Conservation (phyloP, 2,329 filamentous ascomycete genomes). For the Arthroderma sp. region DNA sequence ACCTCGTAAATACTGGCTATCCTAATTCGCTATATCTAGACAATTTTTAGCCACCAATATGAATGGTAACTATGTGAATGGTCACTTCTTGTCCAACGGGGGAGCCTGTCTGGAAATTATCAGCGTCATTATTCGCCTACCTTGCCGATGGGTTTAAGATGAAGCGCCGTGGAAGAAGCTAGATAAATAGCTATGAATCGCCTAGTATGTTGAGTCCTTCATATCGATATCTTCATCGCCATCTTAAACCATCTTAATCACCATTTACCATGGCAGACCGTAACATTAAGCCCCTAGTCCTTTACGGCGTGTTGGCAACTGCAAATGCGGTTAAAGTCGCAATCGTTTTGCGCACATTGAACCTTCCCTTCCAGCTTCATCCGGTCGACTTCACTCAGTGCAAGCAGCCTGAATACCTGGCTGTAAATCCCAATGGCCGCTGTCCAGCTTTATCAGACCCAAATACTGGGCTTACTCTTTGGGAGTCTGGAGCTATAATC, state of each 20-base stretch:
- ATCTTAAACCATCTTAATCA: not conserved
- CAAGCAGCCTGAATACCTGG: constrained; percentile 4
- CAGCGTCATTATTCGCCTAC: too few species aligned
- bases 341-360: constrained; percentile 1
- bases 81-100: too few species aligned
- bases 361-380: constrained; percentile 3
- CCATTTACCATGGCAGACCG: not conserved
- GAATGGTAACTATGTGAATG: too few species aligned
- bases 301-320: constrained; percentile 7
- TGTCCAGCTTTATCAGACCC: constrained; percentile 27
- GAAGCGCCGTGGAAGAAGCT: too few species aligned
- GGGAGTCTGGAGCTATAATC: constrained; percentile 29
- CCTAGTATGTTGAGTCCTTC: too few species aligned
- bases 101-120: too few species aligned
- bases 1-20: too few species aligned
- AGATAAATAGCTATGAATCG: too few species aligned
- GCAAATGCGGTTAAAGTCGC: constrained; percentile 3
- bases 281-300: constrained; percentile 10
- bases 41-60: too few species aligned
- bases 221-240: too few species aligned
- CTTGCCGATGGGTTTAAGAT: too few species aligned
- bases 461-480: constrained; percentile 25
- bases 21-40: too few species aligned
- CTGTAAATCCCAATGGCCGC: constrained; percentile 33
- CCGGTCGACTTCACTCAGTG: not conserved